Conservation (phyloP, 345 rosid species). For the Dimocarpus longan region DNA sequence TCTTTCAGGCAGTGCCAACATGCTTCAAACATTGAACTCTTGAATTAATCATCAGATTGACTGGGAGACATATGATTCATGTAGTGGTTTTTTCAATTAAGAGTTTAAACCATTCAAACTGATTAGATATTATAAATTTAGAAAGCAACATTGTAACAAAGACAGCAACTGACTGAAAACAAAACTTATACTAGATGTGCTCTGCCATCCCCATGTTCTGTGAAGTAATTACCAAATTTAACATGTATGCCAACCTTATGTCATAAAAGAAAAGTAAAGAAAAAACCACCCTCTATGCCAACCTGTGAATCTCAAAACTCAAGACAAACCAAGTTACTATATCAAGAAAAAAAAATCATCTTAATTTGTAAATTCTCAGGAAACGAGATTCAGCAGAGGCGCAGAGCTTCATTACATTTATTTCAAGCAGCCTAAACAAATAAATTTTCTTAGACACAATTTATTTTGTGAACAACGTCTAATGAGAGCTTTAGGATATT, state of each 20-base stretch:
- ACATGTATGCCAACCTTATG: neutral
- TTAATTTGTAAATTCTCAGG: neutral
- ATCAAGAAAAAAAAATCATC: neutral
- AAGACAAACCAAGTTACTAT: neutral
- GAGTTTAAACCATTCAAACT: conserved; percentile 2
- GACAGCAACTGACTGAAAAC: neutral
- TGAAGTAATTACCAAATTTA: neutral
- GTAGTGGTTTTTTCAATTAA: neutral
- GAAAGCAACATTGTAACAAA: neutral
- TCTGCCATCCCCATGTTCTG: neutral
- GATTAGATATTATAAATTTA: neutral
- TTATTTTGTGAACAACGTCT: neutral
- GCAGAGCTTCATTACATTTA: neutral
- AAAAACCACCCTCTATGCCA: neutral
- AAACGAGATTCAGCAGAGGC: neutral
- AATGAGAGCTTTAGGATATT: neutral
- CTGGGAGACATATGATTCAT: neutral
- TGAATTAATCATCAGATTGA: neutral
- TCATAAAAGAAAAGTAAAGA: neutral
- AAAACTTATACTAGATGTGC: neutral
- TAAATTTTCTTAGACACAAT: neutral
- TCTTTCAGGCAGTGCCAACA: conserved; percentile 7
- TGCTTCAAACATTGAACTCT: conserved; percentile 7
- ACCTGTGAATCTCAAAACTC: neutral
- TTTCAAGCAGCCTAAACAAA: neutral